phyloP scores from a whole-genome alignment of 805 yeast genomes.

The Hagleromyces aurorensis region DNA sequence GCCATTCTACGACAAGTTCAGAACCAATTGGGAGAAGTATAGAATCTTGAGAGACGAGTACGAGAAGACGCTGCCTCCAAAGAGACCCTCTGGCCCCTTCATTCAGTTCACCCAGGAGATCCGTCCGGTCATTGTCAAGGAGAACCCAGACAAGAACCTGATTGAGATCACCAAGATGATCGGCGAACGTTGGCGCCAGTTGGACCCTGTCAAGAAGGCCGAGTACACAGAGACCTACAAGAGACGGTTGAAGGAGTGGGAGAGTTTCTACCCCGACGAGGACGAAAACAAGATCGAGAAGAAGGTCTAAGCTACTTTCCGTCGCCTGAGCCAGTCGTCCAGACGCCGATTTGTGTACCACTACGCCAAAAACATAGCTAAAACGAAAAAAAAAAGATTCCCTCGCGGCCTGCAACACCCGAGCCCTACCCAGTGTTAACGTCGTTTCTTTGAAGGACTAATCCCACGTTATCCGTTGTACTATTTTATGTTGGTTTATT shows the following conservation, averaged over 20 bases:
- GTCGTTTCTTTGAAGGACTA: no score
- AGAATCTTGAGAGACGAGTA: slow-evolving; percentile 30
- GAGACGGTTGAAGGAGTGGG: slow-evolving; percentile 33
- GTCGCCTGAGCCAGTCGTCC: no score
- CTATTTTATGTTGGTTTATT: no score
- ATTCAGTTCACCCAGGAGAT: slow-evolving; percentile 31
- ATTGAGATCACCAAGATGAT: slow-evolving; percentile 29
- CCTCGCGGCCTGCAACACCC: no score
- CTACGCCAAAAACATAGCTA: no score
- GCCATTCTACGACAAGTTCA: slow-evolving; percentile 60
- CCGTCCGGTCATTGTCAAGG: slow-evolving; percentile 27
- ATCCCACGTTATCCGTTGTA: no score
- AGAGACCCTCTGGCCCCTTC: slow-evolving; percentile 34
- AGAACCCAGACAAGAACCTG: slow-evolving; percentile 29
- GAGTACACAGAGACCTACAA: slow-evolving; percentile 31
- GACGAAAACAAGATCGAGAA: slow-evolving; percentile 15
- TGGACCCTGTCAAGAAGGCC: slow-evolving; percentile 24
- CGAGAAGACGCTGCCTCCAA: slow-evolving; percentile 31
- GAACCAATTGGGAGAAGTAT: slow-evolving; percentile 31
- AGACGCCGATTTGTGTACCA: no score
- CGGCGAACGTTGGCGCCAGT: slow-evolving; percentile 29
- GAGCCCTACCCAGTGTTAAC: no score
- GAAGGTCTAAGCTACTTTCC: slow-evolving; percentile 1
- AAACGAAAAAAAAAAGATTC: no score
- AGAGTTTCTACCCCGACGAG: slow-evolving; percentile 30